Conservation (phyloP, 2,329 filamentous ascomycete genomes). For the Phaeosphaeria sp. region DNA sequence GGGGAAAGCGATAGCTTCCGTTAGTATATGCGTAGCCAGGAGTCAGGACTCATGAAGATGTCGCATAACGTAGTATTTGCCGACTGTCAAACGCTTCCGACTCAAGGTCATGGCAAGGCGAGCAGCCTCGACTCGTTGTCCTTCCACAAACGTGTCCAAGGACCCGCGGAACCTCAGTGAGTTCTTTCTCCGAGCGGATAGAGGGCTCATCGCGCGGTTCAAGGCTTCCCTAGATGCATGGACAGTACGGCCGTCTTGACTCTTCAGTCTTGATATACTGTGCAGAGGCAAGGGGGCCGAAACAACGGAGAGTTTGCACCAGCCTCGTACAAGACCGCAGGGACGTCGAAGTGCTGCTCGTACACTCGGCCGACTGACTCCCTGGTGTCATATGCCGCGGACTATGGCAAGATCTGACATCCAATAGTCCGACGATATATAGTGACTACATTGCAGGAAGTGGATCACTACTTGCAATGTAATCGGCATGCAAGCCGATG, state of each 20-base stretch:
- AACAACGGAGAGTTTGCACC: background rate
- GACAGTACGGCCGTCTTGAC: background rate
- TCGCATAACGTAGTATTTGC: background rate
- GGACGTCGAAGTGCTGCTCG: background rate
- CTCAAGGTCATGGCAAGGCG: background rate
- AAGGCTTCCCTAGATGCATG: background rate
- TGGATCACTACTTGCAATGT: conserved; percentile 3
- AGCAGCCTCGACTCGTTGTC: background rate
- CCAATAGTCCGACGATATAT: background rate
- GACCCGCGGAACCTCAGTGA: background rate
- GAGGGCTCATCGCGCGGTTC: background rate
- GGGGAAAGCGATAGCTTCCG: no score
- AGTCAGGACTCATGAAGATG: background rate
- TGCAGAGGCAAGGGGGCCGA: background rate
- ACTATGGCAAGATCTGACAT: background rate
- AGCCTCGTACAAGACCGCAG: background rate
- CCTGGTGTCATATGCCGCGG: background rate
- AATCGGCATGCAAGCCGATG: conserved; percentile 8
- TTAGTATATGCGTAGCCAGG: background rate
- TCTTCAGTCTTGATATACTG: background rate
- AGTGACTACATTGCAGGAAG: background rate
- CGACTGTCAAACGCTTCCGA: background rate
- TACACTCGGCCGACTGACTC: background rate
- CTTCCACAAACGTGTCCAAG: background rate
- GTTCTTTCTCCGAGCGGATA: background rate